Evolutionary conservation across 2,329 filamentous ascomycete species (phyloP).

Genomic region (Nemania abortiva): DNA sequence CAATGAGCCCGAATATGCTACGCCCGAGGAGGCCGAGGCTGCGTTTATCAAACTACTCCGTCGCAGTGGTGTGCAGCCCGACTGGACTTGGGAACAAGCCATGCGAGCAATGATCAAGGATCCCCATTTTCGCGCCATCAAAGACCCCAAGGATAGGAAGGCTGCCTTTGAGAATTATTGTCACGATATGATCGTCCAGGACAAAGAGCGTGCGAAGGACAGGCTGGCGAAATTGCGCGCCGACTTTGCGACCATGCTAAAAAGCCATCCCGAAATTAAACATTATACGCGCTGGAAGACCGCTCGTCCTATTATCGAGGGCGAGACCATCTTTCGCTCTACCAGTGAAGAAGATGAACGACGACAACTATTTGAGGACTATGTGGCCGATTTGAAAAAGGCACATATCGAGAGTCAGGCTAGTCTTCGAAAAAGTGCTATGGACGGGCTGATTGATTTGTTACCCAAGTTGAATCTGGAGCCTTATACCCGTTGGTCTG

Average conservation of each 20-base stretch:
- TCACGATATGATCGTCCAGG: constrained; percentile 87
- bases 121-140: constrained; percentile 90
- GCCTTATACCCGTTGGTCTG: constrained; percentile 93
- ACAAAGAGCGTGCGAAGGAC: constrained; percentile 95
- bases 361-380: constrained; percentile 92
- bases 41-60: constrained; percentile 93
- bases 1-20: constrained; percentile 82
- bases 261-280: constrained; percentile 95
- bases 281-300: constrained; percentile 98
- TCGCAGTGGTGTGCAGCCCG: constrained; percentile 85
- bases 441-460: constrained; percentile 84
- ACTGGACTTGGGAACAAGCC: constrained; percentile 93
- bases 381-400: constrained; percentile 86
- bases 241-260: constrained; percentile 96
- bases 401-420: constrained; percentile 81
- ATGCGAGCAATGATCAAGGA: constrained; percentile 90
- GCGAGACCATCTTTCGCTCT: constrained; percentile 94
- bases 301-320: constrained; percentile 91
- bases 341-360: constrained; percentile 90
- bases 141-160: constrained; percentile 91
- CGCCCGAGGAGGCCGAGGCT: constrained; percentile 87
- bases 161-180: constrained; percentile 95
- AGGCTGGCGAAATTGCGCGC: constrained; percentile 89
- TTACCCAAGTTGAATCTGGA: constrained; percentile 85
- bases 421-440: constrained; percentile 79